Evolutionary conservation across 805 yeast species (phyloP).

Genomic region (Candida chilensis): DNA sequence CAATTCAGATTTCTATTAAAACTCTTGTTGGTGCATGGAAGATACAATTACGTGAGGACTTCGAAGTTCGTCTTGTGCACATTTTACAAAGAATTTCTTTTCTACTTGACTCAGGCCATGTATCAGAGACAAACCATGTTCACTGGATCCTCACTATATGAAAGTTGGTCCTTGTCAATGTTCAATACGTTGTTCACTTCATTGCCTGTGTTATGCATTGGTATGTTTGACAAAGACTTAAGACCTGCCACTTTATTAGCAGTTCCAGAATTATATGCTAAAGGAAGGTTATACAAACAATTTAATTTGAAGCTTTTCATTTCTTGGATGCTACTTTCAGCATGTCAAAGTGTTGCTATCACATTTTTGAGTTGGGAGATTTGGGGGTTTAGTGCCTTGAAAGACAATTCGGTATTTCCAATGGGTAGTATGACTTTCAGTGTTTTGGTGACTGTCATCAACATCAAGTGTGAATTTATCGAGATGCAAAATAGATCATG

Average conservation of each 20-base stretch:
- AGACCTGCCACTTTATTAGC: slow-evolving; percentile 83
- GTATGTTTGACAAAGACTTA: slow-evolving; percentile 92
- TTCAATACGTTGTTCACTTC: slow-evolving; percentile 94
- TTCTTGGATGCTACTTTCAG: slow-evolving; percentile 72
- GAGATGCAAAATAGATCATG: slow-evolving; percentile 74
- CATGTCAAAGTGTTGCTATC: slow-evolving; percentile 60
- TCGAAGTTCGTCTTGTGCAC: slow-evolving; percentile 89
- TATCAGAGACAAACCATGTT: slow-evolving; percentile 82
- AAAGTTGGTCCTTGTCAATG: slow-evolving; percentile 95
- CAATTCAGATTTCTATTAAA: slow-evolving; percentile 84
- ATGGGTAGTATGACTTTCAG: slow-evolving; percentile 72
- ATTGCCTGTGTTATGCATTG: slow-evolving; percentile 81
- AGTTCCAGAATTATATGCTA: slow-evolving; percentile 80
- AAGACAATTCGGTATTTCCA: slow-evolving; percentile 76
- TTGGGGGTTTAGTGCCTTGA: slow-evolving; percentile 63
- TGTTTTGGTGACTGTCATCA: slow-evolving; percentile 62
- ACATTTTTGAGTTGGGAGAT: slow-evolving; percentile 57
- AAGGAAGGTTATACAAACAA: slow-evolving; percentile 65
- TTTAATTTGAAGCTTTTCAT: slow-evolving; percentile 66
- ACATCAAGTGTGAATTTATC: slow-evolving; percentile 68
- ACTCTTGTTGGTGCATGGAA: slow-evolving; percentile 84
- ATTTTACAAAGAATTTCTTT: slow-evolving; percentile 87
- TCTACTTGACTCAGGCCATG: slow-evolving; percentile 80
- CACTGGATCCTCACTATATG: slow-evolving; percentile 90
- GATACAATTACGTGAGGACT: slow-evolving; percentile 90